Evolutionary conservation across 2,329 filamentous ascomycete genomes (phyloP).

Genomic region (Hymenoscyphus infarciens): DNA sequence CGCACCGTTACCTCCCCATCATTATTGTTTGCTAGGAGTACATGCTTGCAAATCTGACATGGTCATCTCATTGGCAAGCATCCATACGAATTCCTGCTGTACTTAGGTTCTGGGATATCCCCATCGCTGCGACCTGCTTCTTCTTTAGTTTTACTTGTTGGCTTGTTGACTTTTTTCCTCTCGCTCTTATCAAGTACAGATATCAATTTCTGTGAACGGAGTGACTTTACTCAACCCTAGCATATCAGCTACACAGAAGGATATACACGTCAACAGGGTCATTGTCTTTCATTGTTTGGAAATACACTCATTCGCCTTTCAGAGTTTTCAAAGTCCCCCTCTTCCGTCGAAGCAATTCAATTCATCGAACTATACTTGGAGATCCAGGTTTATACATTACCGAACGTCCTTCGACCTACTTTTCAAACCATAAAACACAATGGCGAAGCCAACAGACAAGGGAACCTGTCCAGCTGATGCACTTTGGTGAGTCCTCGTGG

Average conservation of each 20-base stretch:
- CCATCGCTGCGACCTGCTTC: background rate
- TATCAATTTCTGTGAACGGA: background rate
- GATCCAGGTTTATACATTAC: background rate
- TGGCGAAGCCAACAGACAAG: slow-evolving; percentile 5
- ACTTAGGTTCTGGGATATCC: background rate
- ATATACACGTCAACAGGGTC: background rate
- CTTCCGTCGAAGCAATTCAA: background rate
- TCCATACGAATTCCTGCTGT: background rate
- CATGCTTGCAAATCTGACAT: slow-evolving; percentile 3
- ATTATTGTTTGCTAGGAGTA: background rate
- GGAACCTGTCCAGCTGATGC: slow-evolving; percentile 2
- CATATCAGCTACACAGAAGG: background rate
- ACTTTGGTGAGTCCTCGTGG: background rate
- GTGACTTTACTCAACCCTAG: background rate
- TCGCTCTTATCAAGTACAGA: background rate
- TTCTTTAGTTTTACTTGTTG: background rate
- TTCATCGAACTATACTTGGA: background rate
- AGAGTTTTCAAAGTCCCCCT: background rate
- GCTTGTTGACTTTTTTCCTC: background rate
- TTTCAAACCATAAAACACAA: background rate
- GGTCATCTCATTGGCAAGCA: background rate
- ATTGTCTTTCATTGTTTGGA: background rate
- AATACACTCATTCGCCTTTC: slow-evolving; percentile 3
- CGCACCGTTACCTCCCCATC: background rate
- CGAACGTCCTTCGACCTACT: background rate